Percentiles rank a stretch among this genome's conserved stretches.
Evolutionary conservation across 768 basidiomycete genomes (phyloP).

Genomic region (Lactarius tabidus): DNA sequence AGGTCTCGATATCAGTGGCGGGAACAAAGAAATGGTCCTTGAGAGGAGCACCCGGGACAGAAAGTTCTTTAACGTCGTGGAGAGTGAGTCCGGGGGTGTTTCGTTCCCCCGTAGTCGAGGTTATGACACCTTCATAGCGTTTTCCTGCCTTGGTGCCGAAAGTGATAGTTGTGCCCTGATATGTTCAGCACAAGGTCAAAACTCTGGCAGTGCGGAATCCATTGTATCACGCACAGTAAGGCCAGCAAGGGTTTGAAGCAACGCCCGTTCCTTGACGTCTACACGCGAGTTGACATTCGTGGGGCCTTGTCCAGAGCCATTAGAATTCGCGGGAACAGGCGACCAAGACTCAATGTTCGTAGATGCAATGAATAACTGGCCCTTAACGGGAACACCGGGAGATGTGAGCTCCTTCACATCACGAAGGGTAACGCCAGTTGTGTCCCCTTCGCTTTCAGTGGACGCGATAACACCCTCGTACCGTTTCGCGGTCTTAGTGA

Average conservation of each 20-base stretch:
- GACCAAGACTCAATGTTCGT: slow-evolving; percentile 69
- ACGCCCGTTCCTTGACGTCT: slow-evolving; percentile 52
- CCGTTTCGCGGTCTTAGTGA: slow-evolving; percentile 64
- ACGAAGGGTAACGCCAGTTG: slow-evolving; percentile 69
- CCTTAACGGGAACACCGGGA: slow-evolving; percentile 64
- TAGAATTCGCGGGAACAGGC: slow-evolving; percentile 29
- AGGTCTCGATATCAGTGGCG: slow-evolving; percentile 66
- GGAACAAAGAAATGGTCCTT: slow-evolving; percentile 69
- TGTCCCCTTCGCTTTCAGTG: slow-evolving; percentile 58
- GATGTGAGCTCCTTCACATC: slow-evolving; percentile 69
- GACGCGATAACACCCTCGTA: slow-evolving; percentile 70
- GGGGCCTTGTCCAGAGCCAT: slow-evolving; percentile 41
- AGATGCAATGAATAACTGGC: slow-evolving; percentile 62
- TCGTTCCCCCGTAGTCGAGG: slow-evolving; percentile 56
- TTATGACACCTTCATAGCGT: slow-evolving; percentile 72
- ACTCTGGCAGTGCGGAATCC: slow-evolving; percentile 15
- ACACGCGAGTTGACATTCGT: slow-evolving; percentile 30
- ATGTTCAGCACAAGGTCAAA: slow-evolving; percentile 16
- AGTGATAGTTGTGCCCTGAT: slow-evolving; percentile 76
- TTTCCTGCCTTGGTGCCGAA: slow-evolving; percentile 63
- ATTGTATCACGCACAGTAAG: slow-evolving; percentile 54
- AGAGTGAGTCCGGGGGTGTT: slow-evolving; percentile 70
- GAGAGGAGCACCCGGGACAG: slow-evolving; percentile 59
- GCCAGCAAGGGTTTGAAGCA: slow-evolving; percentile 62
- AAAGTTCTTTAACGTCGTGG: slow-evolving; percentile 73